Evolutionary conservation across 306 rosid genomes (phyloP).

Genomic region (Mimosa bimucronata): DNA sequence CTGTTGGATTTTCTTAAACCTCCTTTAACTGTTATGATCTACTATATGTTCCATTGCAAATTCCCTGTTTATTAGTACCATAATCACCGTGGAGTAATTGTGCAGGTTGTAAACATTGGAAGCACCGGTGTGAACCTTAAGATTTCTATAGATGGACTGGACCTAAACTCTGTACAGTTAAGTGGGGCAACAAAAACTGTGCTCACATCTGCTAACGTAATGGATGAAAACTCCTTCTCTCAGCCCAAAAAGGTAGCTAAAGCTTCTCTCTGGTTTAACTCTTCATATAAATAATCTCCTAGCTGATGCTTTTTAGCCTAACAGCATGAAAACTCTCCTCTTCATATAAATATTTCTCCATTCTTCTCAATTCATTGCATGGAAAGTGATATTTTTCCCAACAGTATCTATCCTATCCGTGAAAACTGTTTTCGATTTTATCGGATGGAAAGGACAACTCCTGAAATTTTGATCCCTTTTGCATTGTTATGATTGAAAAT

Average conservation of each 20-base stretch:
- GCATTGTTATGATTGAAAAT: neutral
- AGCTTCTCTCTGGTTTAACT: neutral
- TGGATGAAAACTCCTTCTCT: slow-evolving; percentile 86
- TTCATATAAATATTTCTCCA: too few species aligned
- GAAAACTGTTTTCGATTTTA: neutral
- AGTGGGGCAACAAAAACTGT: slow-evolving; percentile 65
- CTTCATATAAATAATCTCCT: neutral
- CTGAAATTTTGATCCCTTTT: neutral
- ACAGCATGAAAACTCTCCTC: too few species aligned
- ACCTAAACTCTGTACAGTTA: slow-evolving; percentile 42
- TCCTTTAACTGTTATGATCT: neutral
- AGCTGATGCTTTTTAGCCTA: too few species aligned
- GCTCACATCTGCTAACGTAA: slow-evolving; percentile 67
- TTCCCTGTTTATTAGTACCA: neutral
- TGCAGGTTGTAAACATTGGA: slow-evolving; percentile 88
- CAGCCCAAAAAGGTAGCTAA: slow-evolving; percentile 71
- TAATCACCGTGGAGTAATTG: slow-evolving; percentile 29
- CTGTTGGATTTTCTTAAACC: slow-evolving; percentile 13
- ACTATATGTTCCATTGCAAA: too few species aligned
- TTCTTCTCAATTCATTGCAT: neutral
- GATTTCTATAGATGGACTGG: slow-evolving; percentile 56
- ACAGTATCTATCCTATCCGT: neutral
- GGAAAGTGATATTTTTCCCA: neutral
- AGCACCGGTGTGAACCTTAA: slow-evolving; percentile 54
- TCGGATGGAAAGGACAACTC: too few species aligned